Evolutionary conservation across 768 basidiomycete genomes (phyloP).

Genomic region (Phlegmacium glaucopus): DNA sequence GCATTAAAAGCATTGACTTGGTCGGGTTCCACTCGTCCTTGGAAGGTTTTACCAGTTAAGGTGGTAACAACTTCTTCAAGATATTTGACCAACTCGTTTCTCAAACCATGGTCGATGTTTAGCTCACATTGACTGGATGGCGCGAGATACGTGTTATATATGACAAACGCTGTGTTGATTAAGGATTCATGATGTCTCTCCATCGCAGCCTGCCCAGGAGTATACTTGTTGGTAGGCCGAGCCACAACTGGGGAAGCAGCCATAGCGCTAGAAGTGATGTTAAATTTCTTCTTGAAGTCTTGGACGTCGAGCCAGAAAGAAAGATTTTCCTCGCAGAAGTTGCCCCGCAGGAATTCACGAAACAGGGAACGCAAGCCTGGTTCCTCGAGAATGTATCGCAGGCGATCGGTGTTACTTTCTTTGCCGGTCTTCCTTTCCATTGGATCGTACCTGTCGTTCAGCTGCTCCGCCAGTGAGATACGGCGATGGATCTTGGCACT

Average conservation of each 20-base stretch:
- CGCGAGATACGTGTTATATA: slow-evolving; percentile 93
- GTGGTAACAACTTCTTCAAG: slow-evolving; percentile 85
- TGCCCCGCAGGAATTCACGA: slow-evolving; percentile 89
- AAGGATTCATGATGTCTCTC: slow-evolving; percentile 95
- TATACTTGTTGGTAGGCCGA: slow-evolving; percentile 40
- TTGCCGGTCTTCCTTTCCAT: slow-evolving; percentile 57
- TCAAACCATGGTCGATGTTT: slow-evolving; percentile 96
- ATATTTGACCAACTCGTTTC: slow-evolving; percentile 92
- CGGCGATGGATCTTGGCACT: slow-evolving; percentile 74
- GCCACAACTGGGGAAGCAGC: slow-evolving; percentile 40
- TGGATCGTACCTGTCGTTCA: slow-evolving; percentile 53
- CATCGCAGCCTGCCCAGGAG: slow-evolving; percentile 86
- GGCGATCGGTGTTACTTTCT: slow-evolving; percentile 90
- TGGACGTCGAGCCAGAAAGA: slow-evolving; percentile 97
- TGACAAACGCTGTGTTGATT: slow-evolving; percentile 91
- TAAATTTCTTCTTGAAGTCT: slow-evolving; percentile 96
- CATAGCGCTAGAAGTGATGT: slow-evolving; percentile 89
- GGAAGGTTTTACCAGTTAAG: slow-evolving; percentile 72
- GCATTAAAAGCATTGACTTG: slow-evolving; percentile 86
- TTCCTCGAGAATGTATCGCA: slow-evolving; percentile 91
- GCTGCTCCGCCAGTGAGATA: slow-evolving; percentile 72
- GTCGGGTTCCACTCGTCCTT: slow-evolving; percentile 77
- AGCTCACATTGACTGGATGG: slow-evolving; percentile 94
- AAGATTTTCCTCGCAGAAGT: slow-evolving; percentile 98
- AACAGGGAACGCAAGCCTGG: slow-evolving; percentile 85